Evolutionary conservation across 768 basidiomycete genomes (phyloP), one percentile per base, ranked within the genome.

Genomic region (Trametes coccinea): DNA sequence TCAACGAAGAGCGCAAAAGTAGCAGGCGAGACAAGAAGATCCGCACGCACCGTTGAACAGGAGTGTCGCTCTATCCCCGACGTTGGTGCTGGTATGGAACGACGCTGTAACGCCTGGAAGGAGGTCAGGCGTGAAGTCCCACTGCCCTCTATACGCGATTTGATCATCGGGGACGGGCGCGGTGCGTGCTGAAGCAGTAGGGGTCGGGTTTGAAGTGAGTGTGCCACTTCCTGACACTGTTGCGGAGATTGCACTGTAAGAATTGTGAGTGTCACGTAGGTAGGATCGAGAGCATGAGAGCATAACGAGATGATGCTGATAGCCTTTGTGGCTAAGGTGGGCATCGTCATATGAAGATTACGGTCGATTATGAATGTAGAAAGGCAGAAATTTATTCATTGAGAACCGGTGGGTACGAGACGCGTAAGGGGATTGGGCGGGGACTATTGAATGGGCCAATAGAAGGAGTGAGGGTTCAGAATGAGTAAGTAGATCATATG

Each of bases 61-160:
- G 2, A 78, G 60, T 34, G 69, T 66, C 56, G 78, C 79, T 33
- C 68, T 71, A 67, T 87, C 85, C 40, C 83, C 85, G 22, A 72
- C 70, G 41, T 75, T 76, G 14, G 66, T 75, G 16, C 77, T 73
- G 31, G 65, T 64, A 55, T 76, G 70, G 64, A 71, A 73, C 10
- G 69, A 68, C 22, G 54, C 56, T 43, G 63, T 67, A 27, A 52
- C 49, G 29, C 65, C 67, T 5, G 73, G 65, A 9, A 70, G 63
- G 16, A 72, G 65, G 17, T 66, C 60, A 5, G 64, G 50, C 11
- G 56, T 29, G 54, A 71, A 76, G 31, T 74, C 76, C 89, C 89
- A 92, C 8, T 72, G 71, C 7, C 89, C 88, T 56, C 68, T 69
- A 68, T 83, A 89, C 1, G 78, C 74, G 53, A 88, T 75, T 27